Conservation (phyloP, 1,139 yeast genomes). For the Blastobotrys raffinosifermentans region DNA sequence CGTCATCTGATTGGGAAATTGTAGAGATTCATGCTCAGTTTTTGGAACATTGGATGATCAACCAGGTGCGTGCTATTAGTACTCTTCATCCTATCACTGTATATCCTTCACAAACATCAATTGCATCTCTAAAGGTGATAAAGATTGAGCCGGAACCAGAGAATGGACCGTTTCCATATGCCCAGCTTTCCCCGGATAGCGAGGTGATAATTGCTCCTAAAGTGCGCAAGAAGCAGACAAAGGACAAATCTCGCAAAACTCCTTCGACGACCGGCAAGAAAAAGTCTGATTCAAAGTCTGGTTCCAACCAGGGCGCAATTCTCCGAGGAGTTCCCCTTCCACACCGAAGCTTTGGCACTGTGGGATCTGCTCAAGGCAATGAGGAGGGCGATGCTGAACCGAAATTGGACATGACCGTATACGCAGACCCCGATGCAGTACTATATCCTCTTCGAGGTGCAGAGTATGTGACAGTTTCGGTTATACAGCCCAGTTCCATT, state of each 20-base stretch:
- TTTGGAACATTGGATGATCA: slow-evolving; percentile 67
- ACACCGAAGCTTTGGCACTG: slow-evolving; percentile 29
- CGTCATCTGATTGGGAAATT: slow-evolving; percentile 84
- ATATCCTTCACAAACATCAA: slow-evolving; percentile 60
- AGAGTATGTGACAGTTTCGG: slow-evolving; percentile 53
- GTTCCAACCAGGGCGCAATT: slow-evolving; percentile 29
- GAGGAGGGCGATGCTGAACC: slow-evolving; percentile 4
- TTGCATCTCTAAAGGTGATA: slow-evolving; percentile 59
- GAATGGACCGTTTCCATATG: slow-evolving; percentile 34
- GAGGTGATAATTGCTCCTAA: slow-evolving; percentile 85
- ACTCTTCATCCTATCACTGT: slow-evolving; percentile 58
- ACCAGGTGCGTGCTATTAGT: slow-evolving; percentile 75
- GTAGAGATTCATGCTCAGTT: slow-evolving; percentile 77
- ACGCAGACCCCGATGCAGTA: slow-evolving; percentile 39
- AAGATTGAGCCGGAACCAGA: slow-evolving; percentile 48
- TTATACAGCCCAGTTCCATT: slow-evolving; percentile 34
- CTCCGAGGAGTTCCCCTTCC: slow-evolving; percentile 56
- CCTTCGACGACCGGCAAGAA: slow-evolving; percentile 6
- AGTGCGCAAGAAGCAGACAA: slow-evolving; percentile 37
- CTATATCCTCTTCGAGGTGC: slow-evolving; percentile 33
- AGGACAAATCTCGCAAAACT: slow-evolving; percentile 3
- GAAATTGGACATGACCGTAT: slow-evolving; percentile 37
- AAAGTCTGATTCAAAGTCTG: slow-evolving; percentile 9
- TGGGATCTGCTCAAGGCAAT: neutral
- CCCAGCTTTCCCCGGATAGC: slow-evolving; percentile 62